phyloP scores from a whole-genome alignment of 768 basidiomycete genomes.

The Lanmaoa rubissima region DNA sequence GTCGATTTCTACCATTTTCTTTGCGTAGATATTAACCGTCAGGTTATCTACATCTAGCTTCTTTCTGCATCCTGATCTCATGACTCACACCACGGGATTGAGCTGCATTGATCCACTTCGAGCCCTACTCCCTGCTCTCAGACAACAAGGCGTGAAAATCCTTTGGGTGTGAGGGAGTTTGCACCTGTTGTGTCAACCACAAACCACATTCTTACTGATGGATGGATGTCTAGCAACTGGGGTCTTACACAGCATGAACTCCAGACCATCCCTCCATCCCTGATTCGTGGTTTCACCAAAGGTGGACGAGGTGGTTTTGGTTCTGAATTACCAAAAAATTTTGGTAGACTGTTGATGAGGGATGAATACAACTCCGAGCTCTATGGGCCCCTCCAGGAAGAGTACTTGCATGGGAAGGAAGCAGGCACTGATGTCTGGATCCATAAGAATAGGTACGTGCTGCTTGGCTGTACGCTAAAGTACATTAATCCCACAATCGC shows the following conservation, averaged over 20 bases:
- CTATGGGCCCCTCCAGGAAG: slow-evolving; percentile 60
- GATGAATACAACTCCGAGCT: slow-evolving; percentile 55
- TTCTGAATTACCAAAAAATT: slow-evolving; percentile 48
- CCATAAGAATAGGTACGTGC: slow-evolving; percentile 59
- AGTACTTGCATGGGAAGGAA: slow-evolving; percentile 50
- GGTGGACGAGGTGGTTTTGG: slow-evolving; percentile 51
- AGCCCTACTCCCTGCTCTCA: slow-evolving; percentile 45
- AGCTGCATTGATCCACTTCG: slow-evolving; percentile 55
- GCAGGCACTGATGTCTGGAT: slow-evolving; percentile 68
- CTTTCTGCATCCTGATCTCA: slow-evolving; percentile 62
- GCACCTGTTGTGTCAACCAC: neutral
- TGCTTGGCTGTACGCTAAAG: neutral
- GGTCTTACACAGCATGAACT: slow-evolving; percentile 66
- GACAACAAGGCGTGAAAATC: slow-evolving; percentile 52
- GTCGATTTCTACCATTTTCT: neutral
- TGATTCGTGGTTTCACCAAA: slow-evolving; percentile 54
- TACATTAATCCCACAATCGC: neutral
- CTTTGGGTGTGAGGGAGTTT: slow-evolving; percentile 56
- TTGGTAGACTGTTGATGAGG: slow-evolving; percentile 59
- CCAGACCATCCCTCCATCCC: slow-evolving; percentile 57
- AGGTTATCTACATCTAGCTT: slow-evolving; percentile 39
- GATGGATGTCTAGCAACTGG: slow-evolving; percentile 52
- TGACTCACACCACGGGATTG: slow-evolving; percentile 53
- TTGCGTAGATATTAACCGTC: slow-evolving; percentile 4
- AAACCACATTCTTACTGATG: neutral